Evolutionary conservation across 768 basidiomycete genomes (phyloP).

Genomic region (Boletus sp.): DNA sequence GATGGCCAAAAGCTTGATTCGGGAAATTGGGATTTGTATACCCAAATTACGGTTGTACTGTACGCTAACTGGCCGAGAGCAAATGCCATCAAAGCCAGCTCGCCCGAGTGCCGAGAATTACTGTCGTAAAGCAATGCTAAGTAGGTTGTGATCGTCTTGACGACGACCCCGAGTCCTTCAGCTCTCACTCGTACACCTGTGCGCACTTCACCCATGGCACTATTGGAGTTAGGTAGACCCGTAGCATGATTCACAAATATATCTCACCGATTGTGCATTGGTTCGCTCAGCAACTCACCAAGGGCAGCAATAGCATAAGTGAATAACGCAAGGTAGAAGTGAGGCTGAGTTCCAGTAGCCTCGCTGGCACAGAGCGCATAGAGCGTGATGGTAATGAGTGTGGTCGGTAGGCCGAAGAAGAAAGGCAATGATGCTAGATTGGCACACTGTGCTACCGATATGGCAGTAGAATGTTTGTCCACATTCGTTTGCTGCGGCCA

Average conservation of each 20-base stretch:
- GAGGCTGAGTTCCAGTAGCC: slow-evolving; percentile 56
- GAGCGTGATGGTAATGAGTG: slow-evolving; percentile 45
- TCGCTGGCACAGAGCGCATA: slow-evolving; percentile 55
- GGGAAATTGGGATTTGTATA: slow-evolving; percentile 51
- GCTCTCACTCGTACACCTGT: slow-evolving; percentile 75
- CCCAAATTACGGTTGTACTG: slow-evolving; percentile 50
- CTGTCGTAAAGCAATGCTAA: slow-evolving; percentile 54
- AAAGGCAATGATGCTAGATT: slow-evolving; percentile 66
- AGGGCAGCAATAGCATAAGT: slow-evolving; percentile 75
- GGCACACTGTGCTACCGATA: slow-evolving; percentile 21
- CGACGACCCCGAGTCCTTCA: slow-evolving; percentile 78
- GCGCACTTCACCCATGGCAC: slow-evolving; percentile 63
- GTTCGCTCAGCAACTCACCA: slow-evolving; percentile 78
- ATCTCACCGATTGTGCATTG: slow-evolving; percentile 68
- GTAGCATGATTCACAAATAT: background rate
- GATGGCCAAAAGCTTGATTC: slow-evolving; percentile 33
- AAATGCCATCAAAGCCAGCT: slow-evolving; percentile 74
- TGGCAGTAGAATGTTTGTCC: background rate
- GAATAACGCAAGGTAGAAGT: slow-evolving; percentile 59
- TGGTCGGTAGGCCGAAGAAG: slow-evolving; percentile 63
- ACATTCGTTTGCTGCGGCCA: slow-evolving; percentile 20
- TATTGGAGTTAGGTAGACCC: slow-evolving; percentile 32
- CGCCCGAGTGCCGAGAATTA: slow-evolving; percentile 28
- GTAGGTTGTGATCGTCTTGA: slow-evolving; percentile 73
- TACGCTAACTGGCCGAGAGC: slow-evolving; percentile 83